Evolutionary conservation across 2,329 filamentous ascomycete species (phyloP).

Genomic region (Ceratocystis eucalypticola): DNA sequence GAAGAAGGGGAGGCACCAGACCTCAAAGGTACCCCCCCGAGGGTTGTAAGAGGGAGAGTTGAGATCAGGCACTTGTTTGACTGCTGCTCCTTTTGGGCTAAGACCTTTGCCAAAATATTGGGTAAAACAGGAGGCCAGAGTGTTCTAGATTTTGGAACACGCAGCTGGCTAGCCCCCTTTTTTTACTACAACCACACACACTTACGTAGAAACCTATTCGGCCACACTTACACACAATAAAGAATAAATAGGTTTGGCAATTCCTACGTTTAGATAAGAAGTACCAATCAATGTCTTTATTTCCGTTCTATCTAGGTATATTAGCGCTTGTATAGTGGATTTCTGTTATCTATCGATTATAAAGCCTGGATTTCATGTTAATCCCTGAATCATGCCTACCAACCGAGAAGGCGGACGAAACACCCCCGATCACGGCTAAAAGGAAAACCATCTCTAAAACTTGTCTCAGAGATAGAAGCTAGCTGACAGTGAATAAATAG

Average conservation of each 20-base stretch:
- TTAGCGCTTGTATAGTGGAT: neutral
- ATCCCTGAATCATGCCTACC: neutral
- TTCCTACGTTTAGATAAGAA: neutral
- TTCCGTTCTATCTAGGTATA: neutral
- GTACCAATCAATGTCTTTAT: neutral
- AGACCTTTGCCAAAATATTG: too few species aligned
- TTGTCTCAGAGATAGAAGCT: neutral
- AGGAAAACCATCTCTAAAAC: neutral
- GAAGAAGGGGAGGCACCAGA: too few species aligned
- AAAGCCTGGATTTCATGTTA: neutral
- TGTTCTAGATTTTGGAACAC: neutral
- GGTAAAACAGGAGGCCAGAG: neutral
- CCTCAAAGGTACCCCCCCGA: too few species aligned
- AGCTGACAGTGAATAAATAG: neutral
- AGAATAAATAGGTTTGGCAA: neutral
- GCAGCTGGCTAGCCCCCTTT: neutral
- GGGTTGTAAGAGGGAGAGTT: too few species aligned
- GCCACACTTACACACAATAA: too few species aligned
- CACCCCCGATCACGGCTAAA: neutral
- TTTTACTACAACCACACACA: neutral
- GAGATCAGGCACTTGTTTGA: neutral
- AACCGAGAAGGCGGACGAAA: neutral
- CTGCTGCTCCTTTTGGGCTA: too few species aligned
- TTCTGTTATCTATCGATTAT: too few species aligned
- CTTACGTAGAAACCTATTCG: neutral